These are phyloP conservation scores for Fereydounia khargensis DNA, from an alignment of 1,284 basidiomycete species.

Conservation along the genomic window DNA sequence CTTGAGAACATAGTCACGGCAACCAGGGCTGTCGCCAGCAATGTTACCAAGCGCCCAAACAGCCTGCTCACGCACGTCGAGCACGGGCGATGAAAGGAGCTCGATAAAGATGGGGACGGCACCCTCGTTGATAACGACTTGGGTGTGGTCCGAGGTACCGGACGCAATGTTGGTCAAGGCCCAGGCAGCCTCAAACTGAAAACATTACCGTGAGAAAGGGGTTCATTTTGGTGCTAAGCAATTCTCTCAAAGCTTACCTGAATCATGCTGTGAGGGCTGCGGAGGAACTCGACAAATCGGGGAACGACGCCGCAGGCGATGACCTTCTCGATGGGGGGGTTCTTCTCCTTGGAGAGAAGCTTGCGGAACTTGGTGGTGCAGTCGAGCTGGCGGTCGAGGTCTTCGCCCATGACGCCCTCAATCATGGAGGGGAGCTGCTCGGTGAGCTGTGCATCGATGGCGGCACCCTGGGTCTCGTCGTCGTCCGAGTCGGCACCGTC, in stretches of 20 bases:
- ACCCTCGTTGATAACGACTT: constrained; percentile 90
- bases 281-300: constrained; percentile 93
- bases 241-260: no score
- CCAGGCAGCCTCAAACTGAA: constrained; percentile 99
- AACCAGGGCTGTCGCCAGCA: constrained; percentile 55
- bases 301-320: constrained; percentile 97
- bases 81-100: constrained; percentile 53
- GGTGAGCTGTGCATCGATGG: constrained; percentile 65
- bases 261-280: constrained; percentile 85
- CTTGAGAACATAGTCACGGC: constrained; percentile 53
- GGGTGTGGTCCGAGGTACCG: constrained; percentile 96
- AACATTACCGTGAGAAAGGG: no score
- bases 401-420: constrained; percentile 84
- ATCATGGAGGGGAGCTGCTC: constrained; percentile 79
- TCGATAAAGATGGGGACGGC: constrained; percentile 95
- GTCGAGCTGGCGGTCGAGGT: constrained; percentile 86
- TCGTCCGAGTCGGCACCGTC: constrained; percentile 54
- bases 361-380: constrained; percentile 95
- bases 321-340: constrained; percentile 98
- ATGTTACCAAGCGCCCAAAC: constrained; percentile 58
- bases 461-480: constrained; percentile 39
- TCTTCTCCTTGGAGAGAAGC: constrained; percentile 94
- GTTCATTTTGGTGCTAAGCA: no score
- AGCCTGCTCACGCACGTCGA: constrained; percentile 57
- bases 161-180: constrained; percentile 99